Evolutionary conservation across 495 filamentous ascomycete genomes (phyloP), one percentile per base, ranked within the genome.

Genomic region (Pyrenopolyporus hunteri): DNA sequence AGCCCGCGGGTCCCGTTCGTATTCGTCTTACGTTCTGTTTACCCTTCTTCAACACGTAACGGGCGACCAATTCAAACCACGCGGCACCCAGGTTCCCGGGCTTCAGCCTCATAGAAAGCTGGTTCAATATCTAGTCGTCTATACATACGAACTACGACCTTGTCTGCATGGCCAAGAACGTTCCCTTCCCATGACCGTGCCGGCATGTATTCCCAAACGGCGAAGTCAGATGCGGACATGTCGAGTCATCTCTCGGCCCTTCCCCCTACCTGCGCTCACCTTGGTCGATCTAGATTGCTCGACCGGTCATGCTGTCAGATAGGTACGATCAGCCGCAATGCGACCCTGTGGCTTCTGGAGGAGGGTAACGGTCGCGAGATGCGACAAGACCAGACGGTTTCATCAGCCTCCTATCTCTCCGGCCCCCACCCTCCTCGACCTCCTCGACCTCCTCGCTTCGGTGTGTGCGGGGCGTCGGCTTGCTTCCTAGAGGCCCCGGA

Each of bases 291-390:
- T 60, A 56, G 50, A 54, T 51, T 31, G 37, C 11, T 50, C 29
- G 20, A 48, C 57, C 51, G 57, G 51, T 26, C n/a, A 57, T 51
- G 40, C 57, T 60, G 28, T 42, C 46, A 51, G 37, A 37, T 26
- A 25, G 29, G 22, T 43, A 43, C 14, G 57, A 46, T 66, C 51
- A 66, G 63, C 63, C 57, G 63, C 51, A 57, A 61, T 60, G 46
- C 51, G 35, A 66, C 63, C 29, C 51, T 61, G 63, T 66, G 63
- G 63, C 57, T 50, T 52, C 37, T 28, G 14, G 11, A 37, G 25
- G 31, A n/a, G 8, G 16, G 31, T n/a, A 33, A 35, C 25, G 19
- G 23, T 50, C 16, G 17, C 26, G 26, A 49, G 16, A 49, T 14
- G 23, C 25, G 9, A 16, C n/a, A 54, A 55, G 49, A 28, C 22